These are phyloP conservation scores for Asterophora parasitica DNA, from an alignment of 768 basidiomycete genomes.

Conservation along the genomic window DNA sequence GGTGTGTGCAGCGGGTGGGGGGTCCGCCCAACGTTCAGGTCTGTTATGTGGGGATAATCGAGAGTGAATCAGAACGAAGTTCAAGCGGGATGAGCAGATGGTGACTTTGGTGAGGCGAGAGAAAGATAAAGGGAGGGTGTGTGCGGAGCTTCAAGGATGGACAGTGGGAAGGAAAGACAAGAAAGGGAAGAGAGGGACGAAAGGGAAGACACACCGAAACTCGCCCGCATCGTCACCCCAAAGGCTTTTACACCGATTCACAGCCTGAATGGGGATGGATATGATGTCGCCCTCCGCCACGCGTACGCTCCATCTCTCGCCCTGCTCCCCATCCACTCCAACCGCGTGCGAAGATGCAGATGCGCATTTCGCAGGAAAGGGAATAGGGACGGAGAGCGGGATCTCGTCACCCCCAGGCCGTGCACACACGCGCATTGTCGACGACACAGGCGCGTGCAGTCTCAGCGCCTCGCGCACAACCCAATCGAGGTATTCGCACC, in stretches of 20 bases:
- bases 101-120: too few relatives aligned
- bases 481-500: constrained; percentile 55
- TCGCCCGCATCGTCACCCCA: constrained; percentile 66
- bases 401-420: constrained; percentile 48
- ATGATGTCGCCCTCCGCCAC: constrained; percentile 50
- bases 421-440: constrained; percentile 51
- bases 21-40: constrained; percentile 50
- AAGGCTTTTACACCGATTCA: constrained; percentile 48
- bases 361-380: neutral
- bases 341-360: neutral
- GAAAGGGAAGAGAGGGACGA: too few relatives aligned
- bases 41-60: too few relatives aligned
- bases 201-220: constrained; percentile 47
- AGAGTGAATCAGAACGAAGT: neutral
- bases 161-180: too few relatives aligned
- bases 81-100: too few relatives aligned
- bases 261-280: constrained; percentile 53
- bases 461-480: constrained; percentile 56
- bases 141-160: too few relatives aligned
- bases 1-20: constrained; percentile 29
- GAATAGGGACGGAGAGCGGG: constrained; percentile 33
- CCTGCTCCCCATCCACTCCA: constrained; percentile 20
- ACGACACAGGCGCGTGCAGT: constrained; percentile 52
- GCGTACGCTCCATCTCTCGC: constrained; percentile 26
- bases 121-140: too few relatives aligned